Base-by-base conservation (phyloP, 176 grass and related monocot species). In the Areca catechu region DNA sequence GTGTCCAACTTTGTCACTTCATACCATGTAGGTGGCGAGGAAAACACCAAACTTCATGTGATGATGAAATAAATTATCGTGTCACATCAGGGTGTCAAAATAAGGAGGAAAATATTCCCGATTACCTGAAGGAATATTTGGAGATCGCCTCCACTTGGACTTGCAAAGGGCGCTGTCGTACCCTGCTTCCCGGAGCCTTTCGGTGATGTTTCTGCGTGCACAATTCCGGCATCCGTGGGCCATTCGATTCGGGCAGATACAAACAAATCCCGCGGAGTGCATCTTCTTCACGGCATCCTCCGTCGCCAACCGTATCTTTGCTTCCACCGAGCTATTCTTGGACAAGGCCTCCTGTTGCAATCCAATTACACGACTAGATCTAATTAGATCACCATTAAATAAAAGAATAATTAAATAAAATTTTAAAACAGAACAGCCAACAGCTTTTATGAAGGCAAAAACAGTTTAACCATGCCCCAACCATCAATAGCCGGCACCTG, bases 101-200 rank as follows among this genome's bases (percentile, higher is more conserved):
- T 43, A 14, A 14, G 14, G 2, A 43, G 1, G 4, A 17, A 66
- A 18, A 18, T 22, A 22, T 57, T 49, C 30, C n/a, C 4, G 49
- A 30, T 48, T 79, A 89, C 81, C 81, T 85, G 84, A 82, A 56
- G 83, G 92, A 66, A 91, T 85, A 72, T 97, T 75, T 15, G 69
- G 68, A 25, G 86, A 97, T 12, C 68, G 75, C 50, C 34, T 73
- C 92, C 92, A 91, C 70, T 91, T 97, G 72, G 92, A 97, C 58
- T 67, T 85, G 83, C 86, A 91, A 65, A 91, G 48, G 49, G 80
- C 80, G 67, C 92, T 91, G 75, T 80, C 72, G 71, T 82, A 91
- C 9, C 92, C 87, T 28, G 84, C 68, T 53, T 80, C 62, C 37
- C 60, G 65, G 59, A 97, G 84, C 52, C 61, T 56, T 19, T 75